Conservation (phyloP, 345 rosid genomes). For the Camelina laxa region DNA sequence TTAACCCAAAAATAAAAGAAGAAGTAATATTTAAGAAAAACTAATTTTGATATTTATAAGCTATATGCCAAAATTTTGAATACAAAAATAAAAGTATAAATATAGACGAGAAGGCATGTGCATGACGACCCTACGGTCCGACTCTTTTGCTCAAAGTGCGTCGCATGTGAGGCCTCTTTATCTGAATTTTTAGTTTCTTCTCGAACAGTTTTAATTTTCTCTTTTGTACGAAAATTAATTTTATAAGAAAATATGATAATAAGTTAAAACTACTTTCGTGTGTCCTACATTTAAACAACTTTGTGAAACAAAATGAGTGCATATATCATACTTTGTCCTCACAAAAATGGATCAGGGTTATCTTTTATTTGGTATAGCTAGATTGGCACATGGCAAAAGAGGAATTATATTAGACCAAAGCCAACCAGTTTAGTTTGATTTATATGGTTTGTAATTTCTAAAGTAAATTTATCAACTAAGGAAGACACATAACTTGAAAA, state of each 20-base stretch:
- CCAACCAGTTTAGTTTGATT: background rate
- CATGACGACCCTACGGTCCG: slow-evolving; percentile 47
- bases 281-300: slow-evolving; percentile 39
- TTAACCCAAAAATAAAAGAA: background rate
- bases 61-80: slow-evolving; percentile 25
- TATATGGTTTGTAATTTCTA: background rate
- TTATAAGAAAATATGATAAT: slow-evolving; percentile 12
- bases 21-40: background rate
- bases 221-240: slow-evolving; percentile 7
- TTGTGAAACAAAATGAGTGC: slow-evolving; percentile 42
- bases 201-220: slow-evolving; percentile 25
- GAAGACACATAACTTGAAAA: no score
- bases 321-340: slow-evolving; percentile 37
- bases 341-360: slow-evolving; percentile 6
- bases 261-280: slow-evolving; percentile 32
- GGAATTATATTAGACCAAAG: background rate
- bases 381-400: slow-evolving; percentile 1
- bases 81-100: slow-evolving; percentile 21
- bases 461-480: background rate
- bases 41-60: slow-evolving; percentile 21
- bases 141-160: slow-evolving; percentile 42
- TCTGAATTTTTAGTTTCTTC: slow-evolving; percentile 45
- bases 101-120: slow-evolving; percentile 45
- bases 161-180: slow-evolving; percentile 48
- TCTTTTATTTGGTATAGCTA: slow-evolving; percentile 1